Base-by-base conservation (phyloP, 371 early-diverging fungal genomes). In the Mucor piriformis region DNA sequence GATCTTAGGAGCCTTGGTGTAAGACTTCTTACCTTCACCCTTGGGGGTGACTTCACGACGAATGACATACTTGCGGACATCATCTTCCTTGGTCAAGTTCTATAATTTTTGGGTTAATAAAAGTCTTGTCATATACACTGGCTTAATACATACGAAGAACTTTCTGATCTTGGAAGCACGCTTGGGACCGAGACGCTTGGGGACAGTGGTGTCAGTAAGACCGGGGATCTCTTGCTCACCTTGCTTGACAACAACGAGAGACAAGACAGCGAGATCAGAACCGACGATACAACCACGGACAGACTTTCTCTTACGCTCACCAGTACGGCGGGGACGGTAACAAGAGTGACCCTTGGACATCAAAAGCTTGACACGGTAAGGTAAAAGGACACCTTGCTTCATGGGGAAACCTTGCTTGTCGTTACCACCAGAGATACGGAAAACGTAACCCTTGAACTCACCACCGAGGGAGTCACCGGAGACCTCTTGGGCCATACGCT, bases 321-420 rank as follows among this genome's bases (percentile, higher is more conserved):
- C 99, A 48, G 89, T 88, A 76, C 98, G 92, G 76, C 97, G 96
- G 70, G 95, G 92, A 76, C 98, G 94, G 91, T 96, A 99, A 90
- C 99, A 99, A 62, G 95, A 95, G 93, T 98, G 98, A 65, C 99
- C 99, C 86, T 96, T 92, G 74, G 90, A 88, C 73, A 99, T 89
- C 69, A 92, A 84, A 70, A 98, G 92, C 68, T 96, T 92, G 65
- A 97, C 95, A 92, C 99, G 95, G 77, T 91, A 86, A 60, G 89
- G 88, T 59, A 91, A 84, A 63, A 96, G 88, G 64, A 99, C 92
- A 88, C 97, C 97, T 84, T 95, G 95, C 91, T 96, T 97, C 93
- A 93, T 93, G 74, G 93, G 93, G 90, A 93, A 93, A 82, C 99
- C 99, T 88, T 99, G 98, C 88, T 96, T 96, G 90, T 99, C 99